Base-by-base conservation (phyloP, 1,284 basidiomycete species). In the Leccinum idahoense region DNA sequence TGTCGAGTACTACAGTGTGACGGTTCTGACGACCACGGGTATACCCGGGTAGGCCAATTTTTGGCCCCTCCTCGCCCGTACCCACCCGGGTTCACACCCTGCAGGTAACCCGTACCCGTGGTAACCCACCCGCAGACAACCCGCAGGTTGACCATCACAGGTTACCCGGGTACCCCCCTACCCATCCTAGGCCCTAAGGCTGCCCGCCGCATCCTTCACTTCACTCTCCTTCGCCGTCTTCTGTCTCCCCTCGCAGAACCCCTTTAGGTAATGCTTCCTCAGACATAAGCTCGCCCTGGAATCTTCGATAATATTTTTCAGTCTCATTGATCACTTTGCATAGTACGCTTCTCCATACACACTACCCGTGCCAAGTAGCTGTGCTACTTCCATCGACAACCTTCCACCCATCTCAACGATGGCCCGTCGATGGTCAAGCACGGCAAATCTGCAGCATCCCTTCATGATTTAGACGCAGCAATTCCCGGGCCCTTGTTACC, bases 331-430 rank as follows among this genome's bases (percentile, higher is more conserved):
- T 56, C 26, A 23, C 35, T 7, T 12, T 39, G 18, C 15, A n/a
- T 15, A 76, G 72, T 74, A 72, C 57, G 7, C 65, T 26, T 55
- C 66, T 35, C 32, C 63, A 0, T 76, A 75, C 59, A 65, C 70
- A 20, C 62, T 76, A 1, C 65, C 75, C 29, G 5, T 68, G 20
- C 58, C 71, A 44, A 69, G 65, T 66, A 72, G 65, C 69, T 74
- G 72, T 57, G 64, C 72, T 67, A 66, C 71, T 39, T 65, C 74
- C 5, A 67, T 75, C 20, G 72, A 74, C 58, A 75, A 74, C 63
- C 71, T 75, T 7, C 74, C 72, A 0, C 73, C 75, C 57, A 75
- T 76, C 51, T 75, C 72, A 2, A 68, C 72, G 2, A 74, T 74
- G 75, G 73, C 72, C 15, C 71, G 72, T 51, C 70, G 74, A 12